A percentile compares a stretch with the other conserved stretches of the same genome.
phyloP scores from a whole-genome alignment of 2,329 filamentous ascomycete species.

The Alternaria arborescens region DNA sequence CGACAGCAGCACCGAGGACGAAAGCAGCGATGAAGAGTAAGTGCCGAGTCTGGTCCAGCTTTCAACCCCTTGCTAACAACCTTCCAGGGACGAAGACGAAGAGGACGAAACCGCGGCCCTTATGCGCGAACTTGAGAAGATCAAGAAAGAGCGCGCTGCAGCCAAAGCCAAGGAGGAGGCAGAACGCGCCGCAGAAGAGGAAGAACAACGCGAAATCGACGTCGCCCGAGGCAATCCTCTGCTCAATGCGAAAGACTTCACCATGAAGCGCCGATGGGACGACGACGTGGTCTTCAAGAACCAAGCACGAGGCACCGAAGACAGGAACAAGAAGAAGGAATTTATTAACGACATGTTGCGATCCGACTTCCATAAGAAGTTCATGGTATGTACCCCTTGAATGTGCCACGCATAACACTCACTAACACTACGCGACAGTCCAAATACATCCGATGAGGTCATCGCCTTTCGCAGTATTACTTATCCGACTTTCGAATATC shows the following conservation, averaged over 20 bases:
- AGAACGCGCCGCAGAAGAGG: conserved; percentile 79
- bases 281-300: conserved; percentile 99
- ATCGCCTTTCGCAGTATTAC: not conserved
- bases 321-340: conserved; percentile 89
- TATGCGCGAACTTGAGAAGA: conserved; percentile 92
- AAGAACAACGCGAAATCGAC: conserved; percentile 84
- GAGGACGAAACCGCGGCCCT: conserved; percentile 85
- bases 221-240: conserved; percentile 93
- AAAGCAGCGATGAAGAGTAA: conserved; percentile 66
- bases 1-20: conserved; percentile 65
- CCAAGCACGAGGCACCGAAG: conserved; percentile 92
- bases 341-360: conserved; percentile 96
- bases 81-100: conserved; percentile 61
- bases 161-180: conserved; percentile 84
- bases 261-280: conserved; percentile 92
- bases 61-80: conserved; percentile 21
- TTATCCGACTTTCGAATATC: not conserved
- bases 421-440: conserved; percentile 35
- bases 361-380: conserved; percentile 96
- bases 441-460: conserved; percentile 50
- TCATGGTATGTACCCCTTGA: conserved; percentile 73
- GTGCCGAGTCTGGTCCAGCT: conserved; percentile 14
- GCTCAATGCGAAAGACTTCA: conserved; percentile 87
- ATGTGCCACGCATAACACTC: not conserved
- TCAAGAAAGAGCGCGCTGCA: conserved; percentile 84